Conservation (phyloP, 2,329 filamentous ascomycete genomes). For the Talaromyces sp. region DNA sequence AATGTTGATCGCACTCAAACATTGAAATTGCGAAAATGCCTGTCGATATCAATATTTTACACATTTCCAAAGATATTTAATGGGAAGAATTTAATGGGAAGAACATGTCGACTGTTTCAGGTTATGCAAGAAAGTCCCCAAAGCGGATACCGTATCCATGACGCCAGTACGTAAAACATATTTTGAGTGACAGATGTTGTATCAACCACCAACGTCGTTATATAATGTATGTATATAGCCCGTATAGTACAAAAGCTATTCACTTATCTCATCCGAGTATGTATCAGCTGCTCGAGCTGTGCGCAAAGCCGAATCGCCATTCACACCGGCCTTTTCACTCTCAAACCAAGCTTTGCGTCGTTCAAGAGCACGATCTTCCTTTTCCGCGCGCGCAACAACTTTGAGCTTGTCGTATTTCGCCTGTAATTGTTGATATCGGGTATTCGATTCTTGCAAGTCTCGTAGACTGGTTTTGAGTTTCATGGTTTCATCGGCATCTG, state of each 20-base stretch:
- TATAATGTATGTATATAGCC: neutral
- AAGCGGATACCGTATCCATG: neutral
- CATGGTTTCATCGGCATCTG: constrained; percentile 36
- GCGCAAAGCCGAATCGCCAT: constrained; percentile 41
- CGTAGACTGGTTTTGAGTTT: constrained; percentile 38
- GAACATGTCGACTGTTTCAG: neutral
- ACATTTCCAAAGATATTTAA: neutral
- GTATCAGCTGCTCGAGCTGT: constrained; percentile 34
- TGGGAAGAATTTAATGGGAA: too few species aligned
- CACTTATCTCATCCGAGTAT: constrained; percentile 13
- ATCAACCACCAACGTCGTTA: neutral
- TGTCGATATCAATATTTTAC: neutral
- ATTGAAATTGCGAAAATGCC: neutral
- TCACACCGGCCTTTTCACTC: constrained; percentile 45
- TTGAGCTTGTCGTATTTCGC: constrained; percentile 33
- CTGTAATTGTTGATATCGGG: constrained; percentile 41
- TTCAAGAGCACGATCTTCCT: constrained; percentile 41
- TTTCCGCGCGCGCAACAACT: constrained; percentile 36
- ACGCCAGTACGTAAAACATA: neutral
- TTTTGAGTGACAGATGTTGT: neutral
- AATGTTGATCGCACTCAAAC: neutral
- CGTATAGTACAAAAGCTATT: neutral
- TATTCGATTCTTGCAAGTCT: constrained; percentile 39
- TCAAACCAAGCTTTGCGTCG: constrained; percentile 46
- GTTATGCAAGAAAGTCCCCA: neutral